Percentiles rank a stretch among this genome's conserved stretches.
Conservation (phyloP, 2,329 filamentous ascomycete species). For the Alternaria sp. region DNA sequence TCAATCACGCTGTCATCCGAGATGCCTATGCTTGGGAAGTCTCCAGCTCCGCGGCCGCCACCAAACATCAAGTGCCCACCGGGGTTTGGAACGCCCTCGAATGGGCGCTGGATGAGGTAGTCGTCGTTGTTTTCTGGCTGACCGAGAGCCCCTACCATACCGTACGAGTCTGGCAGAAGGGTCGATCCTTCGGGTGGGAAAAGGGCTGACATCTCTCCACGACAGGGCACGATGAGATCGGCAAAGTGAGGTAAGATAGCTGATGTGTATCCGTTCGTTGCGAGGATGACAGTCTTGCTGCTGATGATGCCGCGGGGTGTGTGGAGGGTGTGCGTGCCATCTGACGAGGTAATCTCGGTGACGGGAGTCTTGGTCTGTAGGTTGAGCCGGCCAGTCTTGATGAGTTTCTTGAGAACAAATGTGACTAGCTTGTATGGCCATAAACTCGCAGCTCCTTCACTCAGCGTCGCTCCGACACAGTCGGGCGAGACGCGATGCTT, state of each 20-base stretch:
- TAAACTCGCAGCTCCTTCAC: slow-evolving; percentile 69
- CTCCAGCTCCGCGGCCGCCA: slow-evolving; percentile 67
- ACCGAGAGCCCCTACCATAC: slow-evolving; percentile 63
- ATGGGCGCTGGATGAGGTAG: slow-evolving; percentile 75
- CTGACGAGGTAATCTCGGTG: slow-evolving; percentile 36
- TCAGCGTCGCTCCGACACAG: slow-evolving; percentile 69
- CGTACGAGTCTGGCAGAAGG: slow-evolving; percentile 66
- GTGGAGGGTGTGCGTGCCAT: slow-evolving; percentile 63
- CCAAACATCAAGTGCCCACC: slow-evolving; percentile 71
- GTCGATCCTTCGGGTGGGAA: slow-evolving; percentile 58
- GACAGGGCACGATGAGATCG: slow-evolving; percentile 76
- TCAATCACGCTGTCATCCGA: slow-evolving; percentile 68
- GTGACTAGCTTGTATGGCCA: slow-evolving; percentile 88
- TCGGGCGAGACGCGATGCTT: slow-evolving; percentile 55
- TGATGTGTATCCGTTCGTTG: slow-evolving; percentile 85
- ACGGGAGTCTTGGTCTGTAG: slow-evolving; percentile 78
- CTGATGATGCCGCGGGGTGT: slow-evolving; percentile 73
- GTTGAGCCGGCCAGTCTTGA: slow-evolving; percentile 64
- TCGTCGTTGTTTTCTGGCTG: slow-evolving; percentile 64
- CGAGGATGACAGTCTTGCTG: slow-evolving; percentile 71
- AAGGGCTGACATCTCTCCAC: slow-evolving; percentile 75
- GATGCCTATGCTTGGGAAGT: slow-evolving; percentile 59
- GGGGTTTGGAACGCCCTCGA: slow-evolving; percentile 48
- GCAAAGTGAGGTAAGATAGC: slow-evolving; percentile 72
- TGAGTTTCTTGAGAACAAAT: slow-evolving; percentile 69